These are phyloP conservation scores for Ceratocystis destructans DNA, from an alignment of 2,329 filamentous ascomycete genomes.

Conservation along the genomic window DNA sequence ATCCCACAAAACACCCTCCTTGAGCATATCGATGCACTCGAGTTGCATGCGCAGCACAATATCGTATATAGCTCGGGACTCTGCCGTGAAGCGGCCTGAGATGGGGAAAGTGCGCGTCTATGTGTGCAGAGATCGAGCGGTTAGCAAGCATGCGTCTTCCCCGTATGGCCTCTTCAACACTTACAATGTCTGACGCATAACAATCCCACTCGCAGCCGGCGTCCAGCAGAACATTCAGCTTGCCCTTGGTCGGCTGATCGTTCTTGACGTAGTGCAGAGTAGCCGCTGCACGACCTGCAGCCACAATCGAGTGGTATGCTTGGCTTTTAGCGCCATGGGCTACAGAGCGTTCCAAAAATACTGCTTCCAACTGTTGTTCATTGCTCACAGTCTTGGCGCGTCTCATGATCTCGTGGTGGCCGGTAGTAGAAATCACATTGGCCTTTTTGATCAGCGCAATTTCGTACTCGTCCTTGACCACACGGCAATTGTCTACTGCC, in stretches of 20 bases:
- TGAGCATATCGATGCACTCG: constrained; percentile 58
- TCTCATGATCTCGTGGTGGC: constrained; percentile 49
- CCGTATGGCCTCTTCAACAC: constrained; percentile 21
- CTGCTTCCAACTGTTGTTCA: constrained; percentile 70
- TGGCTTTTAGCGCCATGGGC: constrained; percentile 64
- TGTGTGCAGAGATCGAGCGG: too few relatives aligned
- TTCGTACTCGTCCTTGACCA: constrained; percentile 62
- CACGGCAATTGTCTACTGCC: constrained; percentile 55
- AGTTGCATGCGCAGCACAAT: constrained; percentile 80
- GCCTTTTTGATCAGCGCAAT: constrained; percentile 59
- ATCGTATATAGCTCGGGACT: constrained; percentile 63
- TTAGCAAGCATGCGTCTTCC: background rate
- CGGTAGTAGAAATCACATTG: constrained; percentile 54
- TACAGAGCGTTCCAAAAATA: constrained; percentile 65
- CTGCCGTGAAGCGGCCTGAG: constrained; percentile 52
- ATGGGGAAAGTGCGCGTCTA: constrained; percentile 81
- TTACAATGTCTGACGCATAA: constrained; percentile 55
- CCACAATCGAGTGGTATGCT: constrained; percentile 78
- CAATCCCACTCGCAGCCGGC: constrained; percentile 65
- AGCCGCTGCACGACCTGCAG: constrained; percentile 63
- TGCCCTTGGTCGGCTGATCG: constrained; percentile 51
- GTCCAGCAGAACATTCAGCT: constrained; percentile 71
- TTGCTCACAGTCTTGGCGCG: constrained; percentile 51
- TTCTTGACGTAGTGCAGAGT: constrained; percentile 83
- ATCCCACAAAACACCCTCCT: constrained; percentile 65